phyloP scores from a whole-genome alignment of 1,139 yeast species.

The Hyphopichia buzzinii region DNA sequence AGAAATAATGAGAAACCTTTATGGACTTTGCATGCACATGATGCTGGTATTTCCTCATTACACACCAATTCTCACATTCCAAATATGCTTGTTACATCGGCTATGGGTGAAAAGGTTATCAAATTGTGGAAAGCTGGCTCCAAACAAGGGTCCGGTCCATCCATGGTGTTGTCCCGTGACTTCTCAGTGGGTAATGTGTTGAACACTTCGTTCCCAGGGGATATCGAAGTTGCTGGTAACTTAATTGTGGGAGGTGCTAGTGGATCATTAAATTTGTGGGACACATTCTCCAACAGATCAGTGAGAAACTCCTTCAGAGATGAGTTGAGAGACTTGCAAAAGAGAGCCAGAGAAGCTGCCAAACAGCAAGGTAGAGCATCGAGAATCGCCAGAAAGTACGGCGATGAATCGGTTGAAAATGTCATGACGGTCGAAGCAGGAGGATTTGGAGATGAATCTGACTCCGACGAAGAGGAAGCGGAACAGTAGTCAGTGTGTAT shows the following conservation, averaged over 20 bases:
- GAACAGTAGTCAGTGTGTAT: constrained; percentile 9
- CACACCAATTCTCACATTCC: constrained; percentile 66
- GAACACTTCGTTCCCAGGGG: constrained; percentile 81
- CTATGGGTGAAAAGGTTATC: constrained; percentile 83
- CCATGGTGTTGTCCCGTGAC: constrained; percentile 88
- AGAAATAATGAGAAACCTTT: constrained; percentile 67
- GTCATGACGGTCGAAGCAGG: constrained; percentile 62
- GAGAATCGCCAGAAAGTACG: constrained; percentile 71
- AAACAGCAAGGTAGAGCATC: constrained; percentile 55
- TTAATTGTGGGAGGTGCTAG: constrained; percentile 85
- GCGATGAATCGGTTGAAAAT: constrained; percentile 47
- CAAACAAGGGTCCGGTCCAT: constrained; percentile 55
- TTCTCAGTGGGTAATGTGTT: constrained; percentile 94
- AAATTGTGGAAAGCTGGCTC: constrained; percentile 82
- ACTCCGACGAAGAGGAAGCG: constrained; percentile 50
- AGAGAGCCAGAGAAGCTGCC: constrained; percentile 58
- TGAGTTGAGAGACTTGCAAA: constrained; percentile 55
- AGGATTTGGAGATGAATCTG: constrained; percentile 57
- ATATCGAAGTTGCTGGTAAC: constrained; percentile 81
- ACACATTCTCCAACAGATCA: constrained; percentile 75
- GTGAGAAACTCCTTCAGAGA: constrained; percentile 68
- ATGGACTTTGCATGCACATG: constrained; percentile 98
- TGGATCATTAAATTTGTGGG: constrained; percentile 90
- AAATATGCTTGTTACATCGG: constrained; percentile 81
- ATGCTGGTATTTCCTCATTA: constrained; percentile 84